These are phyloP conservation scores for Dujonia santamariae DNA, from an alignment of 1,139 yeast species.

Conservation along the genomic window DNA sequence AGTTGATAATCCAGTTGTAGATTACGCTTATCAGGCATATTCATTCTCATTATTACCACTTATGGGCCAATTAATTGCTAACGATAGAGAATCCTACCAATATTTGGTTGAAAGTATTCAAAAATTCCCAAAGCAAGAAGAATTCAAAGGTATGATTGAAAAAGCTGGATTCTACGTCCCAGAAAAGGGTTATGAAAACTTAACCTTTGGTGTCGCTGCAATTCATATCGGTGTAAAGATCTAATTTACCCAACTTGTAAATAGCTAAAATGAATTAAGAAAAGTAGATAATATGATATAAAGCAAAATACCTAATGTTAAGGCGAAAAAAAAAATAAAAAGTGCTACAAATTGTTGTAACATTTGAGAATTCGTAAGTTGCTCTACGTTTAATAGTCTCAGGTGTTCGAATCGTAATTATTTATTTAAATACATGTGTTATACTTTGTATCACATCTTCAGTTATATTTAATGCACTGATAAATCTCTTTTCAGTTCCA, in stretches of 20 bases:
- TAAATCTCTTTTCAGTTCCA: constrained; percentile 15
- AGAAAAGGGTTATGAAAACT: constrained; percentile 88
- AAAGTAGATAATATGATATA: not conserved
- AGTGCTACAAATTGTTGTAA: too few relatives aligned
- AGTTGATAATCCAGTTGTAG: constrained; percentile 77
- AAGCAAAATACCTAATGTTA: not conserved
- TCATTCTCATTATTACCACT: constrained; percentile 85
- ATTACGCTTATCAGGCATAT: constrained; percentile 79
- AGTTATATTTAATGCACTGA: constrained; percentile 26
- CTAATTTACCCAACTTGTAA: constrained; percentile 12
- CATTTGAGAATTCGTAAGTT: too few relatives aligned
- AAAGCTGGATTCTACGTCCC: constrained; percentile 89
- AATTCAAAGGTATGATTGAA: constrained; percentile 86
- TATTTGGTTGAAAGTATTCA: constrained; percentile 92
- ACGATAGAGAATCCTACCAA: constrained; percentile 93
- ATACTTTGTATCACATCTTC: constrained; percentile 29
- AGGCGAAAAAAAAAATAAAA: not conserved
- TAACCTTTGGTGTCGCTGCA: constrained; percentile 96
- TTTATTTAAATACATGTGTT: constrained; percentile 19
- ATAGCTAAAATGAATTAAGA: constrained; percentile 1
- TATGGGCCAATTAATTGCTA: constrained; percentile 93
- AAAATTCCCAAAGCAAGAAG: constrained; percentile 88
- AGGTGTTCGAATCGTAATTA: too few relatives aligned
- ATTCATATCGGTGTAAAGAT: constrained; percentile 94
- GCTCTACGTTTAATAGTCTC: too few relatives aligned